Conservation (phyloP, 2,329 filamentous ascomycete genomes). For the Ascocoryne sarcoides region DNA sequence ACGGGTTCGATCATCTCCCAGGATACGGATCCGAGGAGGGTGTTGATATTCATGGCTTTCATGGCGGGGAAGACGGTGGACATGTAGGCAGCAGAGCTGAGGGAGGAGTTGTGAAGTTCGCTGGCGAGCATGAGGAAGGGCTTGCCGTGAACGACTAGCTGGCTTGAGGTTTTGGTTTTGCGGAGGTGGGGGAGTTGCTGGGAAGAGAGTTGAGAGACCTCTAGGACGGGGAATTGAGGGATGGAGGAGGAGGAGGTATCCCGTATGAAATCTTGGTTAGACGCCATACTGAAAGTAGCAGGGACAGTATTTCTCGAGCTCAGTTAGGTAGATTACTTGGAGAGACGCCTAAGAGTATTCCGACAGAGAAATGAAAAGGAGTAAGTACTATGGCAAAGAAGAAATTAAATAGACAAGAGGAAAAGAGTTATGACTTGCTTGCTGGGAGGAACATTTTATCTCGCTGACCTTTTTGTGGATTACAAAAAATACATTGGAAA, state of each 20-base stretch:
- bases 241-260: background rate
- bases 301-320: too few species aligned
- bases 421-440: too few species aligned
- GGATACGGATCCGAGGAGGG: constrained; percentile 30
- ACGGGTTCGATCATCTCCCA: constrained; percentile 33
- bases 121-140: constrained; percentile 30
- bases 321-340: too few species aligned
- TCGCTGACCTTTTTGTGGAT: too few species aligned
- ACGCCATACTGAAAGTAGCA: background rate
- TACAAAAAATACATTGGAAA: too few species aligned
- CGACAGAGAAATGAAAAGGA: too few species aligned
- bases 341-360: too few species aligned
- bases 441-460: too few species aligned
- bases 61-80: constrained; percentile 23
- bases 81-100: constrained; percentile 30
- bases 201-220: background rate
- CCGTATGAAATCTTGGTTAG: background rate
- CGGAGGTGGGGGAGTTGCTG: constrained; percentile 7
- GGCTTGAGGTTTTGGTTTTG: constrained; percentile 20
- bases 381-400: too few species aligned
- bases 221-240: background rate
- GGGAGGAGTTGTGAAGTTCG: constrained; percentile 32
- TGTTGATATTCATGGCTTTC: constrained; percentile 30
- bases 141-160: constrained; percentile 32
- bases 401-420: too few species aligned